Base-by-base conservation (phyloP, 257 asterid genomes). In the Craterostigma plantagineum region DNA sequence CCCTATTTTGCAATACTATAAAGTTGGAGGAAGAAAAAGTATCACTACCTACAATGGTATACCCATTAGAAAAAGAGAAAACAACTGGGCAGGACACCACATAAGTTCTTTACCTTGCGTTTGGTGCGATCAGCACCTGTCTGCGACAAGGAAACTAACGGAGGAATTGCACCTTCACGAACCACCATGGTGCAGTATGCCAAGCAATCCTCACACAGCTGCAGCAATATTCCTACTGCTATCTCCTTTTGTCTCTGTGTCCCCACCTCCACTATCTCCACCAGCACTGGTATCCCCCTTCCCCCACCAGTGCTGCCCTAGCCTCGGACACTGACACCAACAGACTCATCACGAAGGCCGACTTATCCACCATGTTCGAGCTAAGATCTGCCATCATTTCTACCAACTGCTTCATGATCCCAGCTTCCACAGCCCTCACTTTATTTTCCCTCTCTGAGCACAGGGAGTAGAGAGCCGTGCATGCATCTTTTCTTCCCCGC, bases 91-190 rank as follows among this genome's bases (percentile, higher is more conserved):
- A n/a, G n/a, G n/a, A n/a, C n/a, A n/a, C n/a, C n/a, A n/a, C n/a
- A 38, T n/a, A 38, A 3, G 43, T 10, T 10, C 18, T 9, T 2
- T 15, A 90, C 98, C 98, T 83, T 83, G 53, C 65, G 92, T 64
- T 77, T 83, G 56, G 94, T 95, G 35, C 98, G 86, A 34, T 69
- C 79, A 53, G 98, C 76, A 33, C 93, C 95, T 33, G 91, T 55
- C 46, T 90, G 95, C 0, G 95, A 74, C 79, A 90, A 49, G 37
- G 92, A 91, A 12, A 83, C 91, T 57, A 90, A 46, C 13, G 98
- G 94, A 12, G 98, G 98, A 61, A 90, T 77, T 23, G 92, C 95
- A 11, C 98, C 98, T 69, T 90, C 98, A 34, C 98, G 86, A 23
- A 92, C 85, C 76, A 87, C 95, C 92, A 83, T 59, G 16, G 69